Percentiles rank a stretch among this genome's conserved stretches.
Conservation (phyloP, 73 alveolate genomes). For the Paramecium primaurelia region DNA sequence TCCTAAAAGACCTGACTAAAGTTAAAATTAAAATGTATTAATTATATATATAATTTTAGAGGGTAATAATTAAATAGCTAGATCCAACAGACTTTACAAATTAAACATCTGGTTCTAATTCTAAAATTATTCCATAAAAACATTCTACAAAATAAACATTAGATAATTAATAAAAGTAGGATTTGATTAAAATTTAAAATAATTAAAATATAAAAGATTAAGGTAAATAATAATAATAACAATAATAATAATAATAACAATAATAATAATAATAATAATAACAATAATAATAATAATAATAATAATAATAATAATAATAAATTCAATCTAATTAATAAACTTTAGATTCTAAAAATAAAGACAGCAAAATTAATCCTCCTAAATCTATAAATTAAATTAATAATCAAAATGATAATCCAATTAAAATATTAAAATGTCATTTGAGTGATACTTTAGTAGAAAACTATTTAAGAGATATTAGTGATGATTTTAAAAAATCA, state of each 20-base stretch:
- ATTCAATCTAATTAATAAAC: not conserved
- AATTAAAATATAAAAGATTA: not conserved
- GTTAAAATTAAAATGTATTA: not conserved
- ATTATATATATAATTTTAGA: not conserved
- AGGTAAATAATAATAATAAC: not conserved
- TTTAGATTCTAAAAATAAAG: not conserved
- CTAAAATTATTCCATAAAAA: not conserved
- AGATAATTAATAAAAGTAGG: not conserved
- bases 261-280: not conserved
- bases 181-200: not conserved
- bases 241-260: too few relatives aligned
- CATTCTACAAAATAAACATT: not conserved
- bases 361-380: not conserved
- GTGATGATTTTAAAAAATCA: not conserved
- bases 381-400: not conserved
- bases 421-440: not conserved
- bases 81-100: constrained; percentile 13
- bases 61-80: not conserved
- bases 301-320: not conserved
- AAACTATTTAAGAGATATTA: not conserved
- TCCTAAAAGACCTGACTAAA: not conserved
- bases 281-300: too few relatives aligned
- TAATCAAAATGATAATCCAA: not conserved
- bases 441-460: not conserved
- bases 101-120: not conserved